These are phyloP conservation scores for Geum urbanum DNA, from an alignment of 306 rosid genomes.

Conservation along the genomic window DNA sequence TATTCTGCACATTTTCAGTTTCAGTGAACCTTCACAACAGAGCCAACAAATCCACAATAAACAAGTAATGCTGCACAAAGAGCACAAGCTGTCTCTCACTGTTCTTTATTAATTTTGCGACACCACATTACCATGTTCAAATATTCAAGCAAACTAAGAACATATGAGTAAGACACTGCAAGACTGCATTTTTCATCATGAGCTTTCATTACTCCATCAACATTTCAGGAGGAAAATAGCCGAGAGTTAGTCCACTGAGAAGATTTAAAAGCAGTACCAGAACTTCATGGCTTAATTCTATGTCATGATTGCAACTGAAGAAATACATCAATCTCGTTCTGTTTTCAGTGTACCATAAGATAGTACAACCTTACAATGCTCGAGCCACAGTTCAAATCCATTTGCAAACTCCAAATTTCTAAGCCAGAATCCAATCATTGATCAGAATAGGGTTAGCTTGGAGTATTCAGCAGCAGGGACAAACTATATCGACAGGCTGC, in stretches of 20 bases:
- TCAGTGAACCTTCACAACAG: background rate
- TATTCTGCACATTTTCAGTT: background rate
- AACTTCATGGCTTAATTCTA: background rate
- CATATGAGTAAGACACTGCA: slow-evolving; percentile 4
- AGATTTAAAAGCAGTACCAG: slow-evolving; percentile 1
- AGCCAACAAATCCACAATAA: background rate
- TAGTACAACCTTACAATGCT: background rate
- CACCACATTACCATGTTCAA: background rate
- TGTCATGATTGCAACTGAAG: background rate
- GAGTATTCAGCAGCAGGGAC: slow-evolving; percentile 6
- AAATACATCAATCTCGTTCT: background rate
- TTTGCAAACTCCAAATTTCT: background rate
- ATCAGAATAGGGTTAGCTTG: slow-evolving; percentile 6
- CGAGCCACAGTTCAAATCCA: background rate
- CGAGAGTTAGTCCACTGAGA: background rate
- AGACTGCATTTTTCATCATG: slow-evolving; percentile 10
- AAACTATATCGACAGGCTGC: slow-evolving; percentile 16
- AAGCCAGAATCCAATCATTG: background rate
- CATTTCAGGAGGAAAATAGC: background rate
- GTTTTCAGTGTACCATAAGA: background rate
- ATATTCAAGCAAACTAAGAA: slow-evolving; percentile 3
- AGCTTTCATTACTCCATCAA: background rate
- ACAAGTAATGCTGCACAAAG: slow-evolving; percentile 1
- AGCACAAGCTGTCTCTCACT: background rate
- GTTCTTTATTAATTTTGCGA: background rate